Evolutionary conservation across 75 land plant genomes (phyloP), one percentile per base, ranked within the genome.

Genomic region (Sequoiadendron giganteum): DNA sequence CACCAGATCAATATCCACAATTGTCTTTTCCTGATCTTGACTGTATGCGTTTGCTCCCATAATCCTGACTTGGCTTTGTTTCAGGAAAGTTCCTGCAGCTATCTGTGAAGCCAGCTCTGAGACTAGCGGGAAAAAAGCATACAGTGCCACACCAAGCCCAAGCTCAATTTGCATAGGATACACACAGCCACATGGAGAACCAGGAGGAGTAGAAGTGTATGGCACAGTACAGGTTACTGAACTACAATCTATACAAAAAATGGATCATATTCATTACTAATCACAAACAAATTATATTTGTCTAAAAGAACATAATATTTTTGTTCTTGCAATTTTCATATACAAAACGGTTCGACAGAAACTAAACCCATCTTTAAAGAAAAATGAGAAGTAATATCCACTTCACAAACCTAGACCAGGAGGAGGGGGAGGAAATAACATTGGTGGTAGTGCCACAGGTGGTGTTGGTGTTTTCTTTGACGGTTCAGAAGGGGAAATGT

Each of bases 161-260:
- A 97, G 56, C 80, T 88, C 88, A 78, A 96, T 94, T 89, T 94
- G 90, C 75, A 97, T 95, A 28, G 99, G 99, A 92, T 82, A 84
- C 34, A 97, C 99, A 89, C 99, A 97, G 15, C 93, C 96, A 86
- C 99, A 97, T 28, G 98, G 95, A 83, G 92, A 76, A 34, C 94
- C 95, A 49, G 93, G 90, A 25, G 93, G 92, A 4, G 95, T 90
- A 73, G 92, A 91, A 34, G 97, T 97, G 15, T 90, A 81, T 30
- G 96, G 96, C 45, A 88, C 92, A 13, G 85, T 68, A 83, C 96
- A 95, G 40, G 68, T 11, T 21, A 91, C n/a, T 25, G 81, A 85
- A 38, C 85, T 45, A 89, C 96, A 95, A 90, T 94, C 96, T 95
- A 88, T 89, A 87, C 56, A 85, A 10, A 52, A 9, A 56, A 90